Conservation (phyloP, 345 rosid species). For the Camelina laxa region DNA sequence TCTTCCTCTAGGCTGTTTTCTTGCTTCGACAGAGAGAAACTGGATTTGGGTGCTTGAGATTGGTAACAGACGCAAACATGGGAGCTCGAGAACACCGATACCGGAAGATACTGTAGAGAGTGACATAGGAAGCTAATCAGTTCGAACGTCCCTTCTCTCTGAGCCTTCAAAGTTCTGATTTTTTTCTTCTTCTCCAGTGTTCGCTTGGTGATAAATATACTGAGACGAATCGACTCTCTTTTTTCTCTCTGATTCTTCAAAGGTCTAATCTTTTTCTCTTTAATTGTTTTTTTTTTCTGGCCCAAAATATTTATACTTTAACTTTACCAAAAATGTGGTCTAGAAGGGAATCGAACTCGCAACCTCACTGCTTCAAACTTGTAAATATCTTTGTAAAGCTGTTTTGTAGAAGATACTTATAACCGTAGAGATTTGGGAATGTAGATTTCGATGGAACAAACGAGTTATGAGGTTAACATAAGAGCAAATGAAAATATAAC, state of each 20-base stretch:
- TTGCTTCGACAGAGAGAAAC: slow-evolving; percentile 29
- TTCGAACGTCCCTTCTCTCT: slow-evolving; percentile 18
- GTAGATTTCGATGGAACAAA: background rate
- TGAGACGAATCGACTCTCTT: background rate
- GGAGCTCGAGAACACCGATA: slow-evolving; percentile 36
- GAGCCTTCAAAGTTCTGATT: background rate
- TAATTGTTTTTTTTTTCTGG: background rate
- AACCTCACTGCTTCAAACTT: background rate
- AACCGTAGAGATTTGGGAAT: background rate
- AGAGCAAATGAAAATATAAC: slow-evolving; percentile 15
- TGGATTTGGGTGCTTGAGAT: slow-evolving; percentile 31
- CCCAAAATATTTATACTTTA: background rate
- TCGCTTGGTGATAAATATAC: slow-evolving; percentile 3
- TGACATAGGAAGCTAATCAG: slow-evolving; percentile 37
- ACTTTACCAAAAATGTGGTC: background rate
- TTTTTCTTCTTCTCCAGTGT: background rate
- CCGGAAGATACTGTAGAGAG: slow-evolving; percentile 33
- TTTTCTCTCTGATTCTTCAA: too few species aligned
- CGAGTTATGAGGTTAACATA: slow-evolving; percentile 8
- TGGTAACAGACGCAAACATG: slow-evolving; percentile 43
- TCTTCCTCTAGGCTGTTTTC: slow-evolving; percentile 47
- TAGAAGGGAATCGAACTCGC: background rate
- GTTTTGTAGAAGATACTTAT: background rate
- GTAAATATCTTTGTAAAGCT: background rate
- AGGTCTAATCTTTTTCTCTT: too few species aligned